Base-by-base conservation (phyloP, 2,329 filamentous ascomycete species). In the Sporothrix protearum region DNA sequence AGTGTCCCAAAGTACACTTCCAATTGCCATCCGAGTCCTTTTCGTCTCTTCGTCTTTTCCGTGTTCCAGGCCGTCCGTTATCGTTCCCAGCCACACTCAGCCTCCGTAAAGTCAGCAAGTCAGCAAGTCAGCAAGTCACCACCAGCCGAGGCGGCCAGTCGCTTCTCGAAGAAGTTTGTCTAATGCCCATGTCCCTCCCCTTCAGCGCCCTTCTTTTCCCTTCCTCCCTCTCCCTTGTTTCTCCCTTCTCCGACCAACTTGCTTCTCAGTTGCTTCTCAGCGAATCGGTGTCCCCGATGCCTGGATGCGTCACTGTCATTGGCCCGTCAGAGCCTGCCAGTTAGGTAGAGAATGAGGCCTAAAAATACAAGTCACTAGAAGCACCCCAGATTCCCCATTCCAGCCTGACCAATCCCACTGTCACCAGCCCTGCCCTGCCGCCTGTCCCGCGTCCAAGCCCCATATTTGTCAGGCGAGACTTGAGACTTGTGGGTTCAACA, bases 381-480 rank as follows among this genome's bases (percentile, higher is more conserved):
- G 49, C 49, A 51, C 59, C 59, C 36, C 59, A 63, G 59, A 63
- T 45, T 63, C 36, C 33, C 16, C n/a, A 63, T 45, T 63, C 36
- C 33, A 63, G 57, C 57, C 57, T 14, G 1, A 22, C n/a, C n/a
- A n/a, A n/a, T n/a, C n/a, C n/a, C n/a, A n/a, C n/a, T n/a, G n/a
- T 42, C 30, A 25, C 33, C 19, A 22, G 49, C n/a, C 22, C 30
- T 33, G 22, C 30, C 33, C 57, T 39, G 57, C 57, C 30, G 19
- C 33, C 53, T 19, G 9, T 45, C 36, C 59, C 59, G 59, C 59
- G 28, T 39, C 55, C 55, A 59, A 59, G 55, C 55, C 55, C 59
- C 59, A 64, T 64, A 45, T 64, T 64, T 64, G 36, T 64, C 59
- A 64, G 36, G 36, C 59, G 59, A 28, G 55, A 63, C 25, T 22